Evolutionary conservation across 306 rosid species (phyloP).

Genomic region (Pueraria montana): DNA sequence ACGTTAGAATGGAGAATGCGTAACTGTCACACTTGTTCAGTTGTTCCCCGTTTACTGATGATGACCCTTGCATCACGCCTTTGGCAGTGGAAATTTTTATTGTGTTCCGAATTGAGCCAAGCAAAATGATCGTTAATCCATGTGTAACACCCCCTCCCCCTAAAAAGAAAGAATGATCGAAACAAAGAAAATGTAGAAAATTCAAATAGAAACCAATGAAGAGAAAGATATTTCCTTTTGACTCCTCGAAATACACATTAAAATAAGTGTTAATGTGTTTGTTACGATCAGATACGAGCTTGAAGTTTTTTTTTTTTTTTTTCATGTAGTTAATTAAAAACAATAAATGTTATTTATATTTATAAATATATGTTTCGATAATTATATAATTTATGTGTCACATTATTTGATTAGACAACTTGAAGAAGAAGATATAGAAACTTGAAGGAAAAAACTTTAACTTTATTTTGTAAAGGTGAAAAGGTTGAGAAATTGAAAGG

Average conservation of each 20-base stretch:
- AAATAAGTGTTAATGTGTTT: background rate
- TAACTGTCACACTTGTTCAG: background rate
- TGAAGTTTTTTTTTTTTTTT: background rate
- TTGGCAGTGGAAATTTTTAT: background rate
- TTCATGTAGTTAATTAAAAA: background rate
- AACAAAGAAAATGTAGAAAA: background rate
- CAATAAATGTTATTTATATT: too few species aligned
- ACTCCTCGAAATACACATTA: too few species aligned
- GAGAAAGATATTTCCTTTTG: background rate
- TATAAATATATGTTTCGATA: too few species aligned
- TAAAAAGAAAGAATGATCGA: background rate
- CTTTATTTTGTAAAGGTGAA: too few species aligned
- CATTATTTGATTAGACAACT: too few species aligned
- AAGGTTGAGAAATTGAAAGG: too few species aligned
- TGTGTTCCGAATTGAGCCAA: background rate
- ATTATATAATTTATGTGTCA: too few species aligned
- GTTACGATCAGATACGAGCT: too few species aligned
- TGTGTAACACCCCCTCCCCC: background rate
- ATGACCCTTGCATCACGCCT: constrained; percentile 33
- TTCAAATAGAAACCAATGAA: background rate
- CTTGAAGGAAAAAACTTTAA: too few species aligned
- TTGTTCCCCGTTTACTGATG: constrained; percentile 23
- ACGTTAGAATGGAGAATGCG: background rate
- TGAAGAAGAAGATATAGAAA: too few species aligned
- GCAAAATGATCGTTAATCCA: constrained; percentile 33